Conservation (phyloP, 2,329 filamentous ascomycete genomes). For the Simplicillium sp. region DNA sequence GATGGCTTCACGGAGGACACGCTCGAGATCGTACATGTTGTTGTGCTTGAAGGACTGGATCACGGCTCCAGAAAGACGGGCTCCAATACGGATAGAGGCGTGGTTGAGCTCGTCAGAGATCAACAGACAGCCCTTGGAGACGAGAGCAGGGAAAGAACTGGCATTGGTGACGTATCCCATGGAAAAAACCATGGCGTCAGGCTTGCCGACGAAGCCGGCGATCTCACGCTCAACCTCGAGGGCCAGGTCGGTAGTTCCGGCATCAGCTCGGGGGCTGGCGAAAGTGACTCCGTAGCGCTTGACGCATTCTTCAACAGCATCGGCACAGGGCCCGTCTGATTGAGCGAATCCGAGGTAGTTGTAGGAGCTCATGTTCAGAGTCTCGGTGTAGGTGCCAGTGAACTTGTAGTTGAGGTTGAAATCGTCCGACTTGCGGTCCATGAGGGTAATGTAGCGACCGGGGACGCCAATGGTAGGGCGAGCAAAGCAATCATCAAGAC, state of each 20-base stretch:
- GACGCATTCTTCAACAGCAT: constrained; percentile 78
- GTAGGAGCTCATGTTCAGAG: constrained; percentile 97
- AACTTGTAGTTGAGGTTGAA: constrained; percentile 86
- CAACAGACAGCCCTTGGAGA: constrained; percentile 86
- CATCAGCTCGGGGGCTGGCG: constrained; percentile 72
- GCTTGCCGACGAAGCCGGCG: constrained; percentile 88
- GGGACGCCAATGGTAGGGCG: constrained; percentile 88
- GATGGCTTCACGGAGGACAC: constrained; percentile 79
- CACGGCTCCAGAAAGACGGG: constrained; percentile 86
- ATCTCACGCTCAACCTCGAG: constrained; percentile 84
- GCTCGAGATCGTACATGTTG: constrained; percentile 81
- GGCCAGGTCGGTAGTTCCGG: constrained; percentile 79
- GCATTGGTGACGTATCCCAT: constrained; percentile 99
- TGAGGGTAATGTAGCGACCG: constrained; percentile 83
- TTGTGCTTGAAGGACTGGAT: constrained; percentile 98
- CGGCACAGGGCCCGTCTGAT: constrained; percentile 91
- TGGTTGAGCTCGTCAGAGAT: constrained; percentile 98
- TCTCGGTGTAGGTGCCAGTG: constrained; percentile 86
- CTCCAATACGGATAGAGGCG: constrained; percentile 91
- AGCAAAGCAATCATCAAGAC: constrained; percentile 95
- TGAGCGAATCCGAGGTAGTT: constrained; percentile 98
- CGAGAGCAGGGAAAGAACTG: constrained; percentile 81
- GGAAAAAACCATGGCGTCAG: constrained; percentile 91
- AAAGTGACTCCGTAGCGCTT: constrained; percentile 77
- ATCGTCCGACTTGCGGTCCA: constrained; percentile 85